Base-by-base conservation (phyloP, 164 flowering plant genomes). In the Echeveria elegans region DNA sequence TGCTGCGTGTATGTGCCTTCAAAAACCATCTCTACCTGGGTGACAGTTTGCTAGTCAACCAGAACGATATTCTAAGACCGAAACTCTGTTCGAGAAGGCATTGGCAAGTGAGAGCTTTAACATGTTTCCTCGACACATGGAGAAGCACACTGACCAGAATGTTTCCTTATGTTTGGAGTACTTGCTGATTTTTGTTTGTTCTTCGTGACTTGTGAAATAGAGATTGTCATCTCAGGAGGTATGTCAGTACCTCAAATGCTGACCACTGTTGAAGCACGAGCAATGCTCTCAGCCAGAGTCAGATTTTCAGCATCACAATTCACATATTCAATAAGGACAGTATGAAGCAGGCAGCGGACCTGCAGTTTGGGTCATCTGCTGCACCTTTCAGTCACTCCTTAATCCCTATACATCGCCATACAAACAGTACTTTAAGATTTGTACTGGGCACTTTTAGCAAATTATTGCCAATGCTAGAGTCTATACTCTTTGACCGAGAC, bases 141-240 rank as follows among this genome's bases (percentile, higher is more conserved):
- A 36, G 38, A n/a, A n/a, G n/a, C n/a, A n/a, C n/a, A n/a, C n/a
- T n/a, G n/a, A n/a, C n/a, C n/a, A n/a, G n/a, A 34, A 34, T 34
- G 7, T 34, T 34, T 40, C 8, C 2, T 11, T 14, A 36, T 2
- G 45, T 7, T 40, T 40, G 14, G 2, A 40, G 11, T 15, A 40
- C 10, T 15, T n/a, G 24, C 56, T 50, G 10, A 50, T 53, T 11
- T 53, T 10, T 52, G 28, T 9, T 40, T 40, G 29, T 52, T 53
- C 60, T 53, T 9, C 24, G 48, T n/a, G 47, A 47, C 32, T 16
- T 56, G 43, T 34, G 38, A 11, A 59, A 67, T 73, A 78, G 79
- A 78, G 66, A 78, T 78, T 12, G 81, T 78, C 28, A 76, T 78
- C 43, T 78, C 81, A 3, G 77, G 72, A 15, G 77, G 77, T 62